phyloP scores from a whole-genome alignment of 805 yeast genomes.

The Clavispora asparagi region DNA sequence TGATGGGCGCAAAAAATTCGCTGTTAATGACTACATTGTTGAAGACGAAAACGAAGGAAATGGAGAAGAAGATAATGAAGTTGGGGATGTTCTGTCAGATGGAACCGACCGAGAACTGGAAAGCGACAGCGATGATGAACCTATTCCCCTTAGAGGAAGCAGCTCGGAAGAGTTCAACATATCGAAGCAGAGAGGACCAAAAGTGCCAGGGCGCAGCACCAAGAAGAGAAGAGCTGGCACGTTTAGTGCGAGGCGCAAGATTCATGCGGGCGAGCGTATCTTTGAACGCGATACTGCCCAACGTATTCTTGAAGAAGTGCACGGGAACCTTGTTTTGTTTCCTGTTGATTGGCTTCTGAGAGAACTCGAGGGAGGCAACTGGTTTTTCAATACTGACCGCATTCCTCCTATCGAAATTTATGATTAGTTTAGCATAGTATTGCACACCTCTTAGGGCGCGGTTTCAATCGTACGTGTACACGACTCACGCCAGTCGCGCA shows the following conservation, averaged over 20 bases:
- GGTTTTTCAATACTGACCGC: slow-evolving; percentile 93
- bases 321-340: slow-evolving; percentile 86
- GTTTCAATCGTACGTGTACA: not conserved
- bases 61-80: slow-evolving; percentile 1
- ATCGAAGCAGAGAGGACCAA: slow-evolving; percentile 5
- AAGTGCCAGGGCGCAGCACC: slow-evolving; percentile 3
- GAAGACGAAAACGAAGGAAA: slow-evolving; percentile 1
- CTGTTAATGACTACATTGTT: slow-evolving; percentile 5
- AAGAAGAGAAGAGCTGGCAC: slow-evolving; percentile 32
- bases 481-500: not conserved
- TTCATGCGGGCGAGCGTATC: slow-evolving; percentile 42
- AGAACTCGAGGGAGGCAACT: slow-evolving; percentile 86
- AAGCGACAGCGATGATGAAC: not conserved
- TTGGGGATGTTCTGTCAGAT: not conserved
- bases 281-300: slow-evolving; percentile 76
- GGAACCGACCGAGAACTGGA: not conserved
- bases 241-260: slow-evolving; percentile 31
- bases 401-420: slow-evolving; percentile 94
- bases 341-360: slow-evolving; percentile 86
- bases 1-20: not conserved
- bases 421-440: slow-evolving; percentile 7
- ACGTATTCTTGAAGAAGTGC: slow-evolving; percentile 60
- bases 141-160: not conserved
- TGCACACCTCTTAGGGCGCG: not conserved
- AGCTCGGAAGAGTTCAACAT: not conserved